phyloP scores from a whole-genome alignment of 2,329 filamentous ascomycete genomes.

The Fusarium sp. region DNA sequence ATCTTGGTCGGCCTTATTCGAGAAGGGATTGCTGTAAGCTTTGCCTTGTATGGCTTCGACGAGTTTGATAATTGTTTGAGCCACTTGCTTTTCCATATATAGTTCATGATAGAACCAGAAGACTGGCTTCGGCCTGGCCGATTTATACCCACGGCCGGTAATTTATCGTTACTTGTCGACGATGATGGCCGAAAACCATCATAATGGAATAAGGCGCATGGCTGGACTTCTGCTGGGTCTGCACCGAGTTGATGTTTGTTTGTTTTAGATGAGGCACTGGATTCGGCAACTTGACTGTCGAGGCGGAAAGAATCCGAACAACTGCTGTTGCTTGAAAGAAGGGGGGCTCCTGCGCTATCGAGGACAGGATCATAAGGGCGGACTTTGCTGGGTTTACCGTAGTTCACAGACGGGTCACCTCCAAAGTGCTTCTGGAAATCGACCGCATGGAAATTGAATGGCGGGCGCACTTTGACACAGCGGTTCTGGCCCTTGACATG shows the following conservation, averaged over 20 bases:
- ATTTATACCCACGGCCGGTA: conserved; percentile 3
- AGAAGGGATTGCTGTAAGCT: conserved; percentile 43
- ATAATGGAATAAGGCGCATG: not conserved
- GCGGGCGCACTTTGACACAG: conserved; percentile 43
- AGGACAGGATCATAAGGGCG: conserved; percentile 22
- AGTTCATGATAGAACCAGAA: conserved; percentile 45
- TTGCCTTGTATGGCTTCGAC: conserved; percentile 40
- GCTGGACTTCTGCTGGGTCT: not conserved
- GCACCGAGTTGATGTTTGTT: not conserved
- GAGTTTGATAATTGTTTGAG: conserved; percentile 46
- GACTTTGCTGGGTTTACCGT: conserved; percentile 26
- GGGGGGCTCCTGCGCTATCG: not conserved
- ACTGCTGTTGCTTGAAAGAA: no score
- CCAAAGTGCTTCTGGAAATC: conserved; percentile 8
- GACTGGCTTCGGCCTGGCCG: conserved; percentile 39
- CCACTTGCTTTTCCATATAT: conserved; percentile 49
- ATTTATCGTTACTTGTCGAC: not conserved
- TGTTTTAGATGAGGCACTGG: not conserved
- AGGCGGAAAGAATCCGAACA: no score
- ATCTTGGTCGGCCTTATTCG: conserved; percentile 17
- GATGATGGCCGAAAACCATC: conserved; percentile 11
- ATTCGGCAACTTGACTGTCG: not conserved
- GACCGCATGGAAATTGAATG: conserved; percentile 27
- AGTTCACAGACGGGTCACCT: not conserved
- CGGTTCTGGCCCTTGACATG: conserved; percentile 35